These are phyloP conservation scores for Penicillium thymicola DNA, from an alignment of 2,329 filamentous ascomycete species.

Conservation along the genomic window DNA sequence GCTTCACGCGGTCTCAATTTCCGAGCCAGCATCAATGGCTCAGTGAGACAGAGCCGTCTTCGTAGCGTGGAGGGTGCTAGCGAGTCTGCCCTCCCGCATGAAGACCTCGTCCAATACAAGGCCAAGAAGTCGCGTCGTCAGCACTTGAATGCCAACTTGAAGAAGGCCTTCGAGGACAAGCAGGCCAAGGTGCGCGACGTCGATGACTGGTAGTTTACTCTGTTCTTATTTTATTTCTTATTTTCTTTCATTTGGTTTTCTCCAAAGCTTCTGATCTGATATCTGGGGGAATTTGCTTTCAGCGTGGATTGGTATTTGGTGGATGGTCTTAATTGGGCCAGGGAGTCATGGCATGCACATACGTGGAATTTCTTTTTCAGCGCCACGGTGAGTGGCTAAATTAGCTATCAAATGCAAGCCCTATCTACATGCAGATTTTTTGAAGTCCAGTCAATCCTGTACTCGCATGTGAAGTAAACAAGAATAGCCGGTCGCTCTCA, in stretches of 20 bases:
- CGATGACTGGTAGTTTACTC: slow-evolving; percentile 29
- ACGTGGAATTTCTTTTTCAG: background rate
- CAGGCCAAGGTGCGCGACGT: slow-evolving; percentile 33
- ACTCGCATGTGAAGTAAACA: no score
- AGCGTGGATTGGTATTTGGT: slow-evolving; percentile 4
- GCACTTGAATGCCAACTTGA: slow-evolving; percentile 36
- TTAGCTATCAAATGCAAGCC: no score
- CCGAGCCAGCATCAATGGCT: slow-evolving; percentile 37
- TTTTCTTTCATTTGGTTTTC: background rate
- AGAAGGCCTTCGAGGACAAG: slow-evolving; percentile 35
- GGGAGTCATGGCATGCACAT: slow-evolving; percentile 17
- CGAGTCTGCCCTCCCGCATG: slow-evolving; percentile 24
- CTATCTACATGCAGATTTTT: no score
- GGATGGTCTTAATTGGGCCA: background rate
- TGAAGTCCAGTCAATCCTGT: no score
- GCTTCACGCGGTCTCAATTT: slow-evolving; percentile 31
- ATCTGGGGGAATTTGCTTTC: slow-evolving; percentile 1
- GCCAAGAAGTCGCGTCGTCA: slow-evolving; percentile 36
- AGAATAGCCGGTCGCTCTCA: no score
- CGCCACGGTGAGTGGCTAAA: no score
- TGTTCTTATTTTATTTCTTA: background rate
- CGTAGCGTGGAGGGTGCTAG: slow-evolving; percentile 30
- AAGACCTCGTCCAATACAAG: slow-evolving; percentile 37
- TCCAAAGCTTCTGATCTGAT: background rate
- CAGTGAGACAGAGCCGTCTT: slow-evolving; percentile 31